A percentile compares a stretch with the other conserved stretches of the same genome.
phyloP scores from a whole-genome alignment of 176 grass and related monocot species.

The Rhipidocladum racemiflorum region DNA sequence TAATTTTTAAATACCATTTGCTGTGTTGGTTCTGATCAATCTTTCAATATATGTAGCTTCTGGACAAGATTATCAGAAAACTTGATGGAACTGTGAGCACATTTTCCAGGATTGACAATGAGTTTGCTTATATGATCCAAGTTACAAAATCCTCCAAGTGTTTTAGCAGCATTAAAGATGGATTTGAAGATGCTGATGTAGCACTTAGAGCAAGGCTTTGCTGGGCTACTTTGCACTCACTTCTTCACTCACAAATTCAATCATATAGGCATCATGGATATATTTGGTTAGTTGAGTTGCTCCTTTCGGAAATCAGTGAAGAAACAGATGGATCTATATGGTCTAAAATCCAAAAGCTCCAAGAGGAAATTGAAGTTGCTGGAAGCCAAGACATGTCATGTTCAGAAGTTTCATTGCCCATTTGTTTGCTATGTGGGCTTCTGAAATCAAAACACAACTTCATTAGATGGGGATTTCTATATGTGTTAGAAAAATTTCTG shows the following conservation, averaged over 20 bases:
- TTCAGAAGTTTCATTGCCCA: conserved; percentile 73
- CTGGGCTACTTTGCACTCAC: conserved; percentile 80
- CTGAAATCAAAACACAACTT: conserved; percentile 96
- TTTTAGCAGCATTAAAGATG: conserved; percentile 71
- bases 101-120: conserved; percentile 77
- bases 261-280: conserved; percentile 96
- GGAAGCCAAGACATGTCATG: conserved; percentile 69
- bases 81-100: conserved; percentile 72
- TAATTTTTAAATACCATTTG: conserved; percentile 11
- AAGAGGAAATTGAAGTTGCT: conserved; percentile 77
- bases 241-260: conserved; percentile 82
- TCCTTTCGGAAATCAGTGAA: conserved; percentile 86
- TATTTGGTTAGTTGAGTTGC: conserved; percentile 94
- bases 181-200: conserved; percentile 60
- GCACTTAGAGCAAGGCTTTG: conserved; percentile 63
- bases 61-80: conserved; percentile 81
- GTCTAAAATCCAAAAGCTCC: conserved; percentile 79
- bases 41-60: conserved; percentile 57
- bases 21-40: conserved; percentile 25
- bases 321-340: conserved; percentile 69
- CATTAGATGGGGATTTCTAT: conserved; percentile 92
- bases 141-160: conserved; percentile 78
- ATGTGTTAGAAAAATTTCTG: conserved; percentile 89
- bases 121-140: conserved; percentile 87
- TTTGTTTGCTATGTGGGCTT: conserved; percentile 88